Base-by-base conservation (phyloP, 495 filamentous ascomycete species). In the Penicilliopsis zonata region DNA sequence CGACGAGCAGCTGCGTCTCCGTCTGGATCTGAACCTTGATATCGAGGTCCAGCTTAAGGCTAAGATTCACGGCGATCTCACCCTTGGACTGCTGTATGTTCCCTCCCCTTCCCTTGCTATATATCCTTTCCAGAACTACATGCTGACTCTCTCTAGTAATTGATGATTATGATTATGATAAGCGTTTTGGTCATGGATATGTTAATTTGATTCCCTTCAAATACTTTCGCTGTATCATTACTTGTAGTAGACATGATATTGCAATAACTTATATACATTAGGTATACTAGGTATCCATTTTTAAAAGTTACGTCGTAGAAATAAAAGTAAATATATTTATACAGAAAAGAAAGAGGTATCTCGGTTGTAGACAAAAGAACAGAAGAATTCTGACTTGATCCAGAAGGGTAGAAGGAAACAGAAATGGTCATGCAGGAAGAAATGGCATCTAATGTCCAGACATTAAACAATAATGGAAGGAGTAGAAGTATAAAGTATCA, bases 21-120 rank as follows among this genome's bases (percentile, higher is more conserved):
- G 86, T 32, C 53, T 94, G 34, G 85, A 93, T 50, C 50, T 93
- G 31, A 92, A 93, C 57, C 58, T 94, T 29, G 86, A 94, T 50
- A 73, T 93, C 42, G 81, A 92, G 65, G 77, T 93, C 19, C 77
- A 86, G 50, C 62, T 94, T 1, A 92, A 92, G 72, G 86, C 86
- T 13, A 82, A 83, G 61, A 90, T 94, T 50, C 81, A 88, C 46
- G 84, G 86, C 55, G 86, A 93, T 65, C 61, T 93, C 46, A 90
- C 83, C 23, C 50, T 94, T 32, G 78, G 80, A 31, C 65, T 94
- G 43, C 70, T 94, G 85, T 88, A 64, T 61, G 82, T 79, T n/a
- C n/a, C n/a, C n/a, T n/a, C n/a, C n/a, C n/a, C n/a, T n/a, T n/a
- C n/a, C n/a, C n/a, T n/a, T n/a, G n/a, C n/a, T n/a, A n/a, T n/a